A percentile compares a stretch with the other conserved stretches of the same genome.
These are phyloP conservation scores for Exophiala sideris DNA, from an alignment of 2,329 filamentous ascomycete genomes.

Conservation along the genomic window DNA sequence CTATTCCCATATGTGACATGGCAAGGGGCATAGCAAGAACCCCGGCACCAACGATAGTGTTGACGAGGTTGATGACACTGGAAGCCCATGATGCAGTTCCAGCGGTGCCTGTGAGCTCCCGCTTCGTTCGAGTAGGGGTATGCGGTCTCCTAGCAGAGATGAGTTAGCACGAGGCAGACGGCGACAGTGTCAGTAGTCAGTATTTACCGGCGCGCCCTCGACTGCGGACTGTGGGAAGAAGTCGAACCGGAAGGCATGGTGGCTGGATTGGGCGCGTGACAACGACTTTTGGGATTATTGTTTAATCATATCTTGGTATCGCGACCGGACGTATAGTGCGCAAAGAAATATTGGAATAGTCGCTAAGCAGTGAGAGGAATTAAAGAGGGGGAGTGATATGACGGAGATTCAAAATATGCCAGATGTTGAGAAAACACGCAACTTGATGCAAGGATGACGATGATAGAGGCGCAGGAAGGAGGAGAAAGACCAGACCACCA, in stretches of 20 bases:
- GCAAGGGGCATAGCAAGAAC: slow-evolving; percentile 95
- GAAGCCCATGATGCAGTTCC: slow-evolving; percentile 85
- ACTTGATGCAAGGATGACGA: no score
- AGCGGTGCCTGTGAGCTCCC: slow-evolving; percentile 59
- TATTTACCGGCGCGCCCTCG: slow-evolving; percentile 20
- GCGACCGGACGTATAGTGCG: no score
- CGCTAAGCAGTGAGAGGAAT: no score
- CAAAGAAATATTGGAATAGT: no score
- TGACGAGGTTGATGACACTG: slow-evolving; percentile 91
- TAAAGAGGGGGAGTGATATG: no score
- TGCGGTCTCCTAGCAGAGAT: slow-evolving; percentile 37
- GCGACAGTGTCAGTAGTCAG: slow-evolving; percentile 72
- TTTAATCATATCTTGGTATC: no score
- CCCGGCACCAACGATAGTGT: slow-evolving; percentile 94
- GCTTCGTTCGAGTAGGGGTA: slow-evolving; percentile 51
- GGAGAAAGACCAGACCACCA: no score
- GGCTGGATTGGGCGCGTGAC: background rate
- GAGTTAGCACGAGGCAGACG: slow-evolving; percentile 91
- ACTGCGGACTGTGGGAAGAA: slow-evolving; percentile 21
- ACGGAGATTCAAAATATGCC: no score
- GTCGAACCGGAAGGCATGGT: slow-evolving; percentile 9
- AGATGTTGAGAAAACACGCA: no score
- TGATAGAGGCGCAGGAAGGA: no score
- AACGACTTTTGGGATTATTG: no score
- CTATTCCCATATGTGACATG: slow-evolving; percentile 91